Evolutionary conservation across 225 moss, liverwort and hornwort genomes (phyloP).

Genomic region (Climacium dendroides): DNA sequence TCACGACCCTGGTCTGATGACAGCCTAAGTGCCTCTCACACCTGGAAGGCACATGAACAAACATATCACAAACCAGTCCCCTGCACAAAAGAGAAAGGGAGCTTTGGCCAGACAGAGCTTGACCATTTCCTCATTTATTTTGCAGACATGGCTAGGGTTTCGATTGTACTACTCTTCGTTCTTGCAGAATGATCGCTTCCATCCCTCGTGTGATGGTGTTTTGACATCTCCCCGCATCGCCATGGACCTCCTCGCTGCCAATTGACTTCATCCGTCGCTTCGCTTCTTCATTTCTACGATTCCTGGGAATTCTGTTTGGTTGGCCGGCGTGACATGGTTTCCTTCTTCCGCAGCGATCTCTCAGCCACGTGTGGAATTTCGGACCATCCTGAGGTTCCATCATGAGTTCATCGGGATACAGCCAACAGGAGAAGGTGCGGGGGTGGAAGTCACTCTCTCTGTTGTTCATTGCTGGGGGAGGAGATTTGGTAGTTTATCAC

Average conservation of each 20-base stretch:
- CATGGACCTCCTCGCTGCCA: background rate
- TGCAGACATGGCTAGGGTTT: background rate
- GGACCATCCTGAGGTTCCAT: background rate
- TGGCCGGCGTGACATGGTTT: background rate
- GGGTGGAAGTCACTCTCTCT: background rate
- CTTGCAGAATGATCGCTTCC: background rate
- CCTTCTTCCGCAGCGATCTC: background rate
- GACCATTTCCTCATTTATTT: background rate
- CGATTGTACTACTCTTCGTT: background rate
- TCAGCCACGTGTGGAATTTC: background rate
- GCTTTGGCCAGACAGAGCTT: background rate
- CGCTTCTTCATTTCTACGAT: background rate
- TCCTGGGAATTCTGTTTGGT: background rate
- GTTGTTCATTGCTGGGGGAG: background rate
- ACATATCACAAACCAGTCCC: background rate
- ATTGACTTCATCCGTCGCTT: background rate
- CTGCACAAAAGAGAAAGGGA: background rate
- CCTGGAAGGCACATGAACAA: background rate
- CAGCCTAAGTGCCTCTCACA: background rate
- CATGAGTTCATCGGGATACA: constrained; percentile 57
- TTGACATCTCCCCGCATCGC: background rate
- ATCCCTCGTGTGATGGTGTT: background rate
- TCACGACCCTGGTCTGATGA: too few species aligned
- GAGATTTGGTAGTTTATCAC: background rate
- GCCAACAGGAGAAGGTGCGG: constrained; percentile 48